These are phyloP conservation scores for Russula earlei DNA, from an alignment of 768 basidiomycete species.

Conservation along the genomic window DNA sequence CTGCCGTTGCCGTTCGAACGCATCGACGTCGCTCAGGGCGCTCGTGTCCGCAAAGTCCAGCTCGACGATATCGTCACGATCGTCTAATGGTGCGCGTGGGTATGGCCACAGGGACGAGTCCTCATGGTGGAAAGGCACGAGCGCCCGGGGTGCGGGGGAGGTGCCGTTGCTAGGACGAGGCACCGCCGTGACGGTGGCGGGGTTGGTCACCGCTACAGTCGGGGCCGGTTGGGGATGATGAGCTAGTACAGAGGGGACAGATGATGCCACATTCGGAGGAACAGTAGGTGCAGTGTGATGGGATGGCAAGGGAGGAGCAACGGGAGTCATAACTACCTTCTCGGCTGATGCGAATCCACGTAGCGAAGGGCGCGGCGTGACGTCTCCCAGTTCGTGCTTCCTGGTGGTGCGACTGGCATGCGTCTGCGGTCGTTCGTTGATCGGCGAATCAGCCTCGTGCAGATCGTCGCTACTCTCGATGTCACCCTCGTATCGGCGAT, in stretches of 20 bases:
- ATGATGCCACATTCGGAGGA: slow-evolving; percentile 1
- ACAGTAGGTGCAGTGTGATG: slow-evolving; percentile 11
- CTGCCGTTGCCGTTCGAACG: slow-evolving; percentile 32
- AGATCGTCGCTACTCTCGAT: slow-evolving; percentile 28
- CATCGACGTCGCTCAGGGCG: slow-evolving; percentile 57
- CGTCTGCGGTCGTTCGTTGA: slow-evolving; percentile 14
- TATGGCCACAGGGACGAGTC: slow-evolving; percentile 70
- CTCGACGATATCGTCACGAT: slow-evolving; percentile 58
- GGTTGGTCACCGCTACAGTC: neutral
- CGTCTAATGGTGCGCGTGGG: slow-evolving; percentile 38
- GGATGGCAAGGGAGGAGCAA: neutral
- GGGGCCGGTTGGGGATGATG: neutral
- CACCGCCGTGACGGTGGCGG: neutral
- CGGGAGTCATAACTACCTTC: neutral
- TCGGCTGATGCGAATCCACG: slow-evolving; percentile 13
- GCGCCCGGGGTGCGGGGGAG: slow-evolving; percentile 21
- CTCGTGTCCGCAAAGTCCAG: slow-evolving; percentile 69
- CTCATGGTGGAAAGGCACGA: slow-evolving; percentile 53
- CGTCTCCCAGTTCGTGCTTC: slow-evolving; percentile 33
- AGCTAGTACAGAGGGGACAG: neutral
- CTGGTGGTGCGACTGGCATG: neutral
- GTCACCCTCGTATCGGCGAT: slow-evolving; percentile 30
- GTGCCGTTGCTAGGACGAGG: neutral
- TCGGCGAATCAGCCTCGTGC: slow-evolving; percentile 18
- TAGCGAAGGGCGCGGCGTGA: slow-evolving; percentile 48